Base-by-base conservation (phyloP, 1,139 yeast species). In the Kazachstania sp. region DNA sequence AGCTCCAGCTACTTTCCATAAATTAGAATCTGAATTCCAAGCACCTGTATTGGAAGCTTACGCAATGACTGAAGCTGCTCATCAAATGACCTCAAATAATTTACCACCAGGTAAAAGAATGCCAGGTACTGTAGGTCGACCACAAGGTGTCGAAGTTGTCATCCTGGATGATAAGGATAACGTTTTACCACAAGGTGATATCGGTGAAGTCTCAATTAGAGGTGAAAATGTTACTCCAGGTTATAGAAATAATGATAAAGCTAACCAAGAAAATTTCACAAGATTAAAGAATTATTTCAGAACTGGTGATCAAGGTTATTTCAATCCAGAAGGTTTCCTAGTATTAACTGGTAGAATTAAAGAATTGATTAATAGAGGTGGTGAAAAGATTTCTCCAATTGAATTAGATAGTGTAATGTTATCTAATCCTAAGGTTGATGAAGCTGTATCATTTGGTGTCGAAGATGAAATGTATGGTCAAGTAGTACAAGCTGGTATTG, bases 1-100 rank as follows among this genome's bases (percentile, higher is more conserved):
- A 54, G 84, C 86, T 1, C 85, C 85, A 3, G 63, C 80, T 1
- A 78, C 79, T 3, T 75, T 81, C 67, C 69, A 70, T 46, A 71
- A 74, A 56, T 68, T 81, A 41, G 86, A 81, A 55, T 54, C 66
- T 43, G 69, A 71, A 28, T 75, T 81, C 61, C 64, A 73, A 18
- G 82, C 84, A 0, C 86, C 86, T 0, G 86, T 81, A 0, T 59
- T 81, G 15, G 87, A 81, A 60, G 86, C 86, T 0, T 81, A 81
- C 58, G 86, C 86, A 15, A 81, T 81, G 86, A 81, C 86, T 3
- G 87, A 81, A 59, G 85, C 85, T 1, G 65, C 78, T 1, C 86
- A 81, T 61, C 86, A 81, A 61, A 81, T 81, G 81, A 78, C 85
- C 12, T 79, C 86, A 7, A 81, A 81, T 63, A 74, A 77, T 52